Conservation (phyloP, 164 flowering plant genomes). For the Stephania cephalantha region DNA sequence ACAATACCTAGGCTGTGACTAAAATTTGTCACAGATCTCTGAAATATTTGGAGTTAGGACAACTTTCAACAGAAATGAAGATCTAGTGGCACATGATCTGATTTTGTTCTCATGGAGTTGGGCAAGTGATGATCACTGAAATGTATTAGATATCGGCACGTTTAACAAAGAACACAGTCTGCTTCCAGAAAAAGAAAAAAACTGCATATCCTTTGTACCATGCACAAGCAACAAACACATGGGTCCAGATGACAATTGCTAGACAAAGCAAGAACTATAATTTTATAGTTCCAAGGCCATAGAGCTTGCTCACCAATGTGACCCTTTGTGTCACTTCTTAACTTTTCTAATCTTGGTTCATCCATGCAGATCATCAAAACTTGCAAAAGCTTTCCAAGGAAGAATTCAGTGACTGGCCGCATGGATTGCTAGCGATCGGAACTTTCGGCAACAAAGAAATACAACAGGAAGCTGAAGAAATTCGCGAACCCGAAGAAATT, state of each 20-base stretch:
- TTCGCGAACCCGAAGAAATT: constrained; percentile 20
- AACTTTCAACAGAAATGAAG: background rate
- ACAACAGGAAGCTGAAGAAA: constrained; percentile 22
- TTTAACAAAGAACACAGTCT: background rate
- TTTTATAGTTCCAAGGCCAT: background rate
- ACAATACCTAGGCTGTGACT: too few species aligned
- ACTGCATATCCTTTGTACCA: too few species aligned
- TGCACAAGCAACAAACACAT: background rate
- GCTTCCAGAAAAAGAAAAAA: too few species aligned
- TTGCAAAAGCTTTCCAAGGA: constrained; percentile 48
- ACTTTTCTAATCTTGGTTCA: background rate
- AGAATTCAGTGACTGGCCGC: constrained; percentile 91
- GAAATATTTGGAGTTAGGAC: too few species aligned
- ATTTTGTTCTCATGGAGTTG: background rate
- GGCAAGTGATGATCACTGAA: background rate
- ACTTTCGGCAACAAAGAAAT: constrained; percentile 62
- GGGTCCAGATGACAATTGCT: background rate
- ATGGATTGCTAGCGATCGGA: constrained; percentile 73
- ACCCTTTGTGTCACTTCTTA: too few species aligned
- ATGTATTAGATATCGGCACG: background rate
- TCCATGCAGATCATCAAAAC: constrained; percentile 27
- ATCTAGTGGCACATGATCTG: background rate
- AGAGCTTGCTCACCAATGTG: too few species aligned
- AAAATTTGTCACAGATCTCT: too few species aligned
- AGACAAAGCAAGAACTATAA: background rate